Base-by-base conservation (phyloP, 345 rosid species). In the Ceriops decandra region DNA sequence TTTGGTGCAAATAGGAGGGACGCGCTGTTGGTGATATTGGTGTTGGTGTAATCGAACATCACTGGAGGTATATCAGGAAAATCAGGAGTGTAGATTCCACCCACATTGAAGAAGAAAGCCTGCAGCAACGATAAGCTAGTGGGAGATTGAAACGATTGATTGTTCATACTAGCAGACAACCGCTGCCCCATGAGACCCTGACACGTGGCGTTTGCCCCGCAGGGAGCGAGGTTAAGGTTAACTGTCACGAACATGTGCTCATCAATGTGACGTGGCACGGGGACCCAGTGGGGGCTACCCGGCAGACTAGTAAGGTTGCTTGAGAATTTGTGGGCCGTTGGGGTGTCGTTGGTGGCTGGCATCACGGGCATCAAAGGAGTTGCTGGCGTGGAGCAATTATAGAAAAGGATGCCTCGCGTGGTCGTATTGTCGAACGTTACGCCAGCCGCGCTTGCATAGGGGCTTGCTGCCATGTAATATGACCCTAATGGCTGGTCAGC, bases 91-190 rank as follows among this genome's bases (percentile, higher is more conserved):
- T 84, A 95, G 47, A 95, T 59, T 19, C 93, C 95, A 0, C 52
- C 26, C 3, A 84, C 80, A 28, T 81, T 77, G 86, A 32, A 75
- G 51, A 63, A 87, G 64, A 79, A 80, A 16, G 96, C 96, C 68
- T 95, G 83, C 33, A 95, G 56, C 42, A 91, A n/a, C 0, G 96
- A 88, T 63, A 89, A 17, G 4, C 57, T 77, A 0, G 69, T 82
- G 0, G 99, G 95, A 4, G 58, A 0, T n/a, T 47, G 67, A 65
- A 91, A 90, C 0, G 99, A 95, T 15, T 7, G 27, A n/a, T 95
- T 95, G 84, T 78, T 95, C 97, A 95, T 85, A 36, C 87, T 85
- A 7, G 99, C 93, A 0, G 99, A 73, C 30, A 82, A 27, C 64
- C 76, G 73, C 9, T 82, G 52, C 26, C 79, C 80, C 15, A 38